These are phyloP conservation scores for Citrus medica DNA, from an alignment of 345 rosid genomes.

Conservation along the genomic window DNA sequence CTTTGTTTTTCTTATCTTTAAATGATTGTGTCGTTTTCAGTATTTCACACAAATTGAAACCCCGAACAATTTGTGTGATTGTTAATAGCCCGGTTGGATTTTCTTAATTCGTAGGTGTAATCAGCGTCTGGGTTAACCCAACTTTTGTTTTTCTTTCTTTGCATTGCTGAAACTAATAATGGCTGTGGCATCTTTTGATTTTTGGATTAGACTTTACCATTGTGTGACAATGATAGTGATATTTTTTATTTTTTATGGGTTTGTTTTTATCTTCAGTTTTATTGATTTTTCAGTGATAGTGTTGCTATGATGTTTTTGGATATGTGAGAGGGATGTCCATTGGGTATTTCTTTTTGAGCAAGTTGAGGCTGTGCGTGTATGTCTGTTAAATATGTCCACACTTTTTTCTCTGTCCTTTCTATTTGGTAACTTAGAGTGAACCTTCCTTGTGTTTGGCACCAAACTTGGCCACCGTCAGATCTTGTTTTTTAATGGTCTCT, in stretches of 20 bases:
- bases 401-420: slow-evolving; percentile 41
- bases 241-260: slow-evolving; percentile 14
- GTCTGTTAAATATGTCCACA: slow-evolving; percentile 41
- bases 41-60: no score
- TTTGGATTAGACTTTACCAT: slow-evolving; percentile 4
- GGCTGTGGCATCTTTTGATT: slow-evolving; percentile 33
- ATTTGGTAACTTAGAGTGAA: slow-evolving; percentile 31
- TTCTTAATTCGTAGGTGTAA: slow-evolving; percentile 2
- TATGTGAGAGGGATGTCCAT: slow-evolving; percentile 24
- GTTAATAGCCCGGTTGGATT: slow-evolving; percentile 9
- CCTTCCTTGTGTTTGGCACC: slow-evolving; percentile 44
- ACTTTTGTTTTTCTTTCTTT: neutral
- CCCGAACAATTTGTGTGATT: slow-evolving; percentile 10
- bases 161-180: slow-evolving; percentile 34
- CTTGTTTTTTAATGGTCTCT: slow-evolving; percentile 17
- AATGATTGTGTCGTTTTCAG: slow-evolving; percentile 2
- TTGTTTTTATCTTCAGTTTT: neutral
- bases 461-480: slow-evolving; percentile 12
- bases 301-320: slow-evolving; percentile 17
- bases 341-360: slow-evolving; percentile 32
- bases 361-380: slow-evolving; percentile 61
- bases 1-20: neutral
- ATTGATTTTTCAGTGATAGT: slow-evolving; percentile 26
- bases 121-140: neutral
- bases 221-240: slow-evolving; percentile 38